Base-by-base conservation (phyloP, 2,329 filamentous ascomycete genomes). In the Fusarium begoniae region DNA sequence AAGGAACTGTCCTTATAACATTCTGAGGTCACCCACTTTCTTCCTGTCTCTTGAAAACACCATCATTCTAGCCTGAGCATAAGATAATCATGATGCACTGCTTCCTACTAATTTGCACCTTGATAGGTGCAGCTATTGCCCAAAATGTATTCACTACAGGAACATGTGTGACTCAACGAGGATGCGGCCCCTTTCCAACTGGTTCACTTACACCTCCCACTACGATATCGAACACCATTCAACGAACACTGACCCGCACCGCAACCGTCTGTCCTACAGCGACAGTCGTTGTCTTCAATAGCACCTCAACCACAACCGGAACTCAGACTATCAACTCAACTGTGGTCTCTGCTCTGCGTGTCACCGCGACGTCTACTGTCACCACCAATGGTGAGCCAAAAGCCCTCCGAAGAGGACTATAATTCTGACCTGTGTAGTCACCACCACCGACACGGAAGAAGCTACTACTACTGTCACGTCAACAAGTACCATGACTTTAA, bases 361-460 rank as follows among this genome's bases (percentile, higher is more conserved):
- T 48, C 12, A 63, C 35, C 5, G 7, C 30, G 5, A 43, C 44
- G 15, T 43, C 37, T 24, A 30, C 11, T 18, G 15, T 26, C 20
- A 38, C 55, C 8, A 51, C 17, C 12, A 30, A 20, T 10, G 12
- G 55, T 61, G 41, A 22, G 24, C 30, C 15, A 8, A 24, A 9
- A 15, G 2, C 6, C 3, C 6, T 3, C 11, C 5, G 1, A 41
- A 51, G 20, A 18, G 4, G 6, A 8, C 15, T 28, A 30, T 11
- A 8, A 44, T 58, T 38, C 45, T 62, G 14, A 64, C 15, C 12
- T 1, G 10, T n/a, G 2, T 32, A 61, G 62, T 22, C 5, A 60
- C 43, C 20, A 28, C 28, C 11, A 50, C 54, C 14, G n/a, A 41
- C 1, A 35, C 17, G 2, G 44, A 61, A 22, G 22, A 43, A 15